A percentile compares a stretch with the other conserved stretches of the same genome.
Evolutionary conservation across 768 basidiomycete species (phyloP).

Genomic region (Holtermannia corniformis): DNA sequence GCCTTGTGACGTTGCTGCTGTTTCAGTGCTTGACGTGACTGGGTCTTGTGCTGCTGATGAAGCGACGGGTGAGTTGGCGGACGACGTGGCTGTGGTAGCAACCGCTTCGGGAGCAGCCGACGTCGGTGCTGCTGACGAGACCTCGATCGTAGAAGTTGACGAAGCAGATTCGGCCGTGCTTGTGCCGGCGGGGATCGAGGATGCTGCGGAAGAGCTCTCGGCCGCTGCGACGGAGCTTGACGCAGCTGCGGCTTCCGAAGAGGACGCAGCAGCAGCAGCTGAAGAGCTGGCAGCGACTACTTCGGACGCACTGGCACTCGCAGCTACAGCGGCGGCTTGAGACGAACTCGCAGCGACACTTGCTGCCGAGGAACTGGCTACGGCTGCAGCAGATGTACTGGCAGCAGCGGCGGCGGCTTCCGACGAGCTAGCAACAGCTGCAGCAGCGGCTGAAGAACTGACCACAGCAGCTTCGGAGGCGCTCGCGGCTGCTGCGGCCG

Average conservation of each 20-base stretch:
- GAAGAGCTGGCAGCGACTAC: neutral
- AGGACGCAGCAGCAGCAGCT: neutral
- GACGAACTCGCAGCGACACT: neutral
- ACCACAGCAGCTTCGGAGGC: neutral
- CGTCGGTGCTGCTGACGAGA: no score
- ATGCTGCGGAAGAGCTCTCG: neutral
- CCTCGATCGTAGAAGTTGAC: no score
- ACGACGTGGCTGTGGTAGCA: no score
- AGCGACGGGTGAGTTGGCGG: no score
- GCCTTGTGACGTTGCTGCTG: no score
- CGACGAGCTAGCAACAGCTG: neutral
- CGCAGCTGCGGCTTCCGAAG: neutral
- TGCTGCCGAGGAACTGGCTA: neutral
- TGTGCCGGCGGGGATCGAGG: no score
- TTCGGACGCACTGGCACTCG: neutral
- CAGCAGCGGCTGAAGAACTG: neutral
- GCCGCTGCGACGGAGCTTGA: neutral
- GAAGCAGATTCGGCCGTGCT: no score
- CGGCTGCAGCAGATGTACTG: neutral
- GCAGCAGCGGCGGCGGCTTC: neutral
- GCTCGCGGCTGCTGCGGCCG: neutral
- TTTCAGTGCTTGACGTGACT: no score
- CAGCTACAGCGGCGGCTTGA: neutral
- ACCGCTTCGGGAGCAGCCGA: no score
- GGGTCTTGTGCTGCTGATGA: no score